A percentile compares a stretch with the other conserved stretches of the same genome.
phyloP scores from a whole-genome alignment of 2,329 filamentous ascomycete species.

The Fusarium camptoceras region DNA sequence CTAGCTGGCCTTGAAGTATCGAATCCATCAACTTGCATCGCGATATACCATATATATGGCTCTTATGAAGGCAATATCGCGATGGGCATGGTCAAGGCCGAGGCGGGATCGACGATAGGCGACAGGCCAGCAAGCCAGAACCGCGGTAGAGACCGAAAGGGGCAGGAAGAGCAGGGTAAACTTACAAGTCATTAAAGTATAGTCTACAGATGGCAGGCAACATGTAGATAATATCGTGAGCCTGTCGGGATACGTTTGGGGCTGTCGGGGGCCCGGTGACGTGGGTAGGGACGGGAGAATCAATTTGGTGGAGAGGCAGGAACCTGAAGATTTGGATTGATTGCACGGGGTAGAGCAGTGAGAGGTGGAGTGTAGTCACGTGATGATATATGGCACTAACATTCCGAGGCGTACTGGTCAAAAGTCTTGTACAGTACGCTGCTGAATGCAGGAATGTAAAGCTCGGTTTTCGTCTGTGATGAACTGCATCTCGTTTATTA shows the following conservation, averaged over 20 bases:
- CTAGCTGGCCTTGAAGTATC: constrained; percentile 50
- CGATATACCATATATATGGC: constrained; percentile 41
- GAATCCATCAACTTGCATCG: constrained; percentile 52
- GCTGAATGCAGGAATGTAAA: not conserved
- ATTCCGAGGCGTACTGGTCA: not conserved
- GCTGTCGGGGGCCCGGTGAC: constrained; percentile 46
- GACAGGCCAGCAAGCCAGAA: constrained; percentile 52
- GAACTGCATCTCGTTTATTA: not conserved
- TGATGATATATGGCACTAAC: constrained; percentile 15
- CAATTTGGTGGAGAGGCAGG: constrained; percentile 50
- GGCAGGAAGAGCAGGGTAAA: constrained; percentile 49
- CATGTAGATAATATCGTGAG: constrained; percentile 44
- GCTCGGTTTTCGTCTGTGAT: not conserved
- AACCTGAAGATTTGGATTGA: constrained; percentile 55
- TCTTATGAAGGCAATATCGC: constrained; percentile 50
- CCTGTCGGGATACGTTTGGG: constrained; percentile 44
- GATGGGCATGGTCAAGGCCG: constrained; percentile 50
- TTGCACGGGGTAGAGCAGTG: constrained; percentile 43
- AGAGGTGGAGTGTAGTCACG: constrained; percentile 31
- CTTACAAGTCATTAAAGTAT: constrained; percentile 65
- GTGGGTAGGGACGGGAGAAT: constrained; percentile 51
- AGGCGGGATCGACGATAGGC: constrained; percentile 54
- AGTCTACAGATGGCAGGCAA: constrained; percentile 53
- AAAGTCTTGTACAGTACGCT: not conserved
- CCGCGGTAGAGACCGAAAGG: constrained; percentile 44